These are phyloP conservation scores for Lactarius tabidus DNA, from an alignment of 768 basidiomycete species.

Conservation along the genomic window DNA sequence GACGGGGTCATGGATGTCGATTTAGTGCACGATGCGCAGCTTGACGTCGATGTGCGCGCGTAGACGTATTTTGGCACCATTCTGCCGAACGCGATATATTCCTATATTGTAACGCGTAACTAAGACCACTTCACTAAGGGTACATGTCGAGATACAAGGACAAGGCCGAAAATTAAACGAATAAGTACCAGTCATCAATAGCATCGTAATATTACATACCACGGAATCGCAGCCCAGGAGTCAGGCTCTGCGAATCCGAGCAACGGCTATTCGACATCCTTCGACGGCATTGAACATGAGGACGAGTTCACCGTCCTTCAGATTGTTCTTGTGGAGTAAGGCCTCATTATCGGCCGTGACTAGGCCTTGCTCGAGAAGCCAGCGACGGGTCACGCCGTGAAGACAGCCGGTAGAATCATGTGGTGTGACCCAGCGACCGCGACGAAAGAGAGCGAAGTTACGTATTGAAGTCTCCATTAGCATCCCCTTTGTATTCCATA, in stretches of 20 bases:
- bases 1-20: conserved; percentile 27
- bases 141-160: neutral
- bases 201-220: neutral
- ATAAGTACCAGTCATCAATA: neutral
- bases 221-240: neutral
- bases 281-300: conserved; percentile 69
- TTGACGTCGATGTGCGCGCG: neutral
- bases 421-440: conserved; percentile 62
- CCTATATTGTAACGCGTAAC: neutral
- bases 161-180: neutral
- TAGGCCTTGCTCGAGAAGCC: conserved; percentile 57
- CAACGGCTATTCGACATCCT: conserved; percentile 54
- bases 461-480: conserved; percentile 67
- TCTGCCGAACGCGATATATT: neutral
- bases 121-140: neutral
- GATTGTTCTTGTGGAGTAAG: conserved; percentile 30
- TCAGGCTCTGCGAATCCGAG: conserved; percentile 5
- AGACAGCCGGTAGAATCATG: conserved; percentile 58
- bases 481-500: conserved; percentile 49
- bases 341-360: conserved; percentile 39
- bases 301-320: conserved; percentile 54
- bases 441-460: conserved; percentile 66
- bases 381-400: conserved; percentile 65
- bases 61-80: neutral
- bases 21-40: neutral